Percentiles rank a stretch among this genome's conserved stretches.
Conservation (phyloP, 495 filamentous ascomycete genomes). For the Peziza echinospora region DNA sequence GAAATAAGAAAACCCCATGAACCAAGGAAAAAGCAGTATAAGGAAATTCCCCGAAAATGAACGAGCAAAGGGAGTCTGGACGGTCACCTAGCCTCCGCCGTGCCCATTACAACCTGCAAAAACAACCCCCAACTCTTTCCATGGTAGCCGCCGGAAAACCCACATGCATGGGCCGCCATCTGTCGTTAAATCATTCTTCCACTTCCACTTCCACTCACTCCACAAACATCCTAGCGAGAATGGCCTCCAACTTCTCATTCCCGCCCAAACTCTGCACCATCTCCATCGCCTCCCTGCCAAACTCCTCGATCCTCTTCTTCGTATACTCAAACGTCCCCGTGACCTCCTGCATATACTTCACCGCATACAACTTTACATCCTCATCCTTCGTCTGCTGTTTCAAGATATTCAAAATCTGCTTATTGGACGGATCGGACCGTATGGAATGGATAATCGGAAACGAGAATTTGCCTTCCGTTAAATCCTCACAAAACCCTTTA, state of each 20-base stretch:
- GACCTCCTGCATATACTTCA: slow-evolving; percentile 67
- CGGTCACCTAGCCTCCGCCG: no score
- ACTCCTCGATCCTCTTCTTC: slow-evolving; percentile 36
- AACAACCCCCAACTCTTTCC: no score
- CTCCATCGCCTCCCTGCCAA: slow-evolving; percentile 28
- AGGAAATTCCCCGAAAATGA: no score
- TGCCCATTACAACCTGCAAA: no score
- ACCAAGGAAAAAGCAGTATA: no score
- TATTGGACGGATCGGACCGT: slow-evolving; percentile 53
- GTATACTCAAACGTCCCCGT: slow-evolving; percentile 82
- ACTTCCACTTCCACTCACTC: slow-evolving; percentile 5
- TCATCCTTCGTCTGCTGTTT: slow-evolving; percentile 71
- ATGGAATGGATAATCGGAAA: slow-evolving; percentile 95
- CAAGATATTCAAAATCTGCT: slow-evolving; percentile 74
- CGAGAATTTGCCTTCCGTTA: slow-evolving; percentile 95
- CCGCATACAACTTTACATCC: slow-evolving; percentile 76
- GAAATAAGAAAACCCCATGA: no score
- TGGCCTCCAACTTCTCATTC: slow-evolving; percentile 8
- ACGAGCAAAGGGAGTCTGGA: no score
- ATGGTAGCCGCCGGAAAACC: no score
- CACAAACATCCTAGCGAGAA: slow-evolving; percentile 14
- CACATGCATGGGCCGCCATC: no score
- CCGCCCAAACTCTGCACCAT: slow-evolving; percentile 47
- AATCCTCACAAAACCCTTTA: slow-evolving; percentile 89
- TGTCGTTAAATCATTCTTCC: no score